Evolutionary conservation across 345 rosid species (phyloP), one percentile per base, ranked within the genome.

Genomic region (Populus deltoides): DNA sequence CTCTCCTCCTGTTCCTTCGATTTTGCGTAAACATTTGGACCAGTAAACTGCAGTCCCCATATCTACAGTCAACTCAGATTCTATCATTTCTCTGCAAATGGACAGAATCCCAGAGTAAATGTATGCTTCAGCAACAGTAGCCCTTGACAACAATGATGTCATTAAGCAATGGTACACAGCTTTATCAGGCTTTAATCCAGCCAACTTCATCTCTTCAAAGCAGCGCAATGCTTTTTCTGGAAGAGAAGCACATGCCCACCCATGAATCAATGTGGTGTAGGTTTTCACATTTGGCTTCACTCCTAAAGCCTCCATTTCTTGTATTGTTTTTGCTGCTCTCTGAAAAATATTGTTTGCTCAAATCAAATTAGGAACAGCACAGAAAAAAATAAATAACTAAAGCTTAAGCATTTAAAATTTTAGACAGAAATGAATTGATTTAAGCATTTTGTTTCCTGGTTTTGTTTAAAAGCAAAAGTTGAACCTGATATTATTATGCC

Each of bases 11-110:
- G 89, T 87, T 84, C 86, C 87, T 89, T 95, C 99, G 22, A 95
- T 93, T 88, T 91, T 92, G 39, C 93, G 85, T 74, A 95, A 68
- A 81, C 92, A 89, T 82, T 78, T 91, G 17, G 98, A 91, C 99
- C 99, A 95, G 82, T 92, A 90, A 72, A 93, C 97, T 4, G 98
- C 98, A 7, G 98, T 95, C 74, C 92, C 94, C 99, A 95, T 93
- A 78, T 95, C 99, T 17, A 95, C 93, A 1, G 87, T 86, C 81
- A 95, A 81, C 25, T 81, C 93, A 57, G 90, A 87, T 70, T 83
- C 97, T 62, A 89, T 85, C 97, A 95, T 95, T 85, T 93, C 98
- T 72, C 76, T 86, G 77, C 94, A 89, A 36, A 92, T 77, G 10
- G 90, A 86, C 78, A 91, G 73, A 24, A 90, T 84, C 62, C 92